These are phyloP conservation scores for Kodamaea sp. DNA, from an alignment of 1,139 yeast species.

Conservation along the genomic window DNA sequence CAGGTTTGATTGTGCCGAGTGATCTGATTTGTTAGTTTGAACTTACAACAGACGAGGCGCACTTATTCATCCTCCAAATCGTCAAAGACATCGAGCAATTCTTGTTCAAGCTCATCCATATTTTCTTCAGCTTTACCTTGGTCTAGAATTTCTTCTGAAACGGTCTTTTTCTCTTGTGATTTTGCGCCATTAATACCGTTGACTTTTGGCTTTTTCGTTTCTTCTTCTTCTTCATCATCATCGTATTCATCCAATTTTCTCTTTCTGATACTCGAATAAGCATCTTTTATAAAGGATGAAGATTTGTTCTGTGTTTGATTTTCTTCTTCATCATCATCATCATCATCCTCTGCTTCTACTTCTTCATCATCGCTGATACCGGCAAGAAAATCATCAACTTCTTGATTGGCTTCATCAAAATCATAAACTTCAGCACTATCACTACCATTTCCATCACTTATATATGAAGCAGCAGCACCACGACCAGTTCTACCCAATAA, in stretches of 20 bases:
- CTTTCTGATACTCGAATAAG: slow-evolving; percentile 24
- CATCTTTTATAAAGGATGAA: slow-evolving; percentile 32
- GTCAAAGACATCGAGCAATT: slow-evolving; percentile 45
- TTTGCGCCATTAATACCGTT: slow-evolving; percentile 13
- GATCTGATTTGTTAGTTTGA: background rate
- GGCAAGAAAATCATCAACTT: slow-evolving; percentile 58
- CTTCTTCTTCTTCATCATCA: slow-evolving; percentile 14
- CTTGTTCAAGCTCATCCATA: slow-evolving; percentile 45
- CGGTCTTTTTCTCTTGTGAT: slow-evolving; percentile 3
- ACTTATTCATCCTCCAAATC: slow-evolving; percentile 30
- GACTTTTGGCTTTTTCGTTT: slow-evolving; percentile 1
- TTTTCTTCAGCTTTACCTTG: slow-evolving; percentile 15
- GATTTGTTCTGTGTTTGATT: slow-evolving; percentile 12
- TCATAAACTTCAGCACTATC: slow-evolving; percentile 26
- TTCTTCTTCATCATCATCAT: slow-evolving; percentile 19
- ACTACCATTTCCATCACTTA: background rate
- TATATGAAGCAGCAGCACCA: slow-evolving; percentile 1
- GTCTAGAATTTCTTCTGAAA: slow-evolving; percentile 1
- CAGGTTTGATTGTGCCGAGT: slow-evolving; percentile 1
- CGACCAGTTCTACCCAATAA: slow-evolving; percentile 5
- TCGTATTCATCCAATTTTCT: slow-evolving; percentile 19
- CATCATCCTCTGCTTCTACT: slow-evolving; percentile 34
- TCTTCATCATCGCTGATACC: slow-evolving; percentile 51
- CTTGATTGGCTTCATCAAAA: slow-evolving; percentile 55
- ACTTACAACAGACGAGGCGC: no score